phyloP scores from a whole-genome alignment of 2,329 filamentous ascomycete genomes.

The Trichoderma semiorbis region DNA sequence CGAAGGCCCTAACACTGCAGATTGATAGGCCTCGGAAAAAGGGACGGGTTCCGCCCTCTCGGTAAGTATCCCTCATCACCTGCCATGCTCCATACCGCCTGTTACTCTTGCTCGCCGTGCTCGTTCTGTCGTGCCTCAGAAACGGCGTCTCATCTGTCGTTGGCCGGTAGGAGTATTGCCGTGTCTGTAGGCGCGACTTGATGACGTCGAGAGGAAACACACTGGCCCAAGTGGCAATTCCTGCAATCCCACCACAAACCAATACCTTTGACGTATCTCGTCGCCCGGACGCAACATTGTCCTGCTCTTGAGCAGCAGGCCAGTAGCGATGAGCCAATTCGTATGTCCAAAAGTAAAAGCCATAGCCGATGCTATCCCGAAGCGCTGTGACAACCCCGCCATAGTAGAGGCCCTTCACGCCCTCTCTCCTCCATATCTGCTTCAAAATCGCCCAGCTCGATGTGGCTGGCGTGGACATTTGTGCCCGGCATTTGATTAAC shows the following conservation, averaged over 20 bases:
- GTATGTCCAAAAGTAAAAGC: conserved; percentile 96
- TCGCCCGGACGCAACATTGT: conserved; percentile 26
- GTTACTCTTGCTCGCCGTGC: conserved; percentile 22
- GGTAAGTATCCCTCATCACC: conserved; percentile 65
- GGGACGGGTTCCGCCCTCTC: conserved; percentile 54
- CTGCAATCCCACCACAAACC: conserved; percentile 81
- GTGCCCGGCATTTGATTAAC: conserved; percentile 83
- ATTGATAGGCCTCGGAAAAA: conserved; percentile 75
- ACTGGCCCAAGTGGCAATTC: conserved; percentile 82
- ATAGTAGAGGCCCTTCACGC: conserved; percentile 71
- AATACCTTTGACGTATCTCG: conserved; percentile 62
- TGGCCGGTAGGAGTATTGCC: conserved; percentile 36
- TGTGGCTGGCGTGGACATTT: conserved; percentile 50
- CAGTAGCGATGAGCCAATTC: conserved; percentile 66
- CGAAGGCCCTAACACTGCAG: conserved; percentile 81
- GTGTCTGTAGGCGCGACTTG: conserved; percentile 87
- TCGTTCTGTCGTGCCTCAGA: background rate
- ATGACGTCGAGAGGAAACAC: conserved; percentile 90
- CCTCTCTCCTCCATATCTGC: conserved; percentile 53
- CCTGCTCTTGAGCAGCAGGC: conserved; percentile 31
- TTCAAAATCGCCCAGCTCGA: conserved; percentile 64
- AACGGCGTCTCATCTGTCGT: background rate
- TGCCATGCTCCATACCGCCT: conserved; percentile 53
- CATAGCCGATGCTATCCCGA: conserved; percentile 88
- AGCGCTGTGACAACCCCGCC: conserved; percentile 79